Conservation (phyloP, 495 filamentous ascomycete genomes). For the Pseudevernia furfuracea region DNA sequence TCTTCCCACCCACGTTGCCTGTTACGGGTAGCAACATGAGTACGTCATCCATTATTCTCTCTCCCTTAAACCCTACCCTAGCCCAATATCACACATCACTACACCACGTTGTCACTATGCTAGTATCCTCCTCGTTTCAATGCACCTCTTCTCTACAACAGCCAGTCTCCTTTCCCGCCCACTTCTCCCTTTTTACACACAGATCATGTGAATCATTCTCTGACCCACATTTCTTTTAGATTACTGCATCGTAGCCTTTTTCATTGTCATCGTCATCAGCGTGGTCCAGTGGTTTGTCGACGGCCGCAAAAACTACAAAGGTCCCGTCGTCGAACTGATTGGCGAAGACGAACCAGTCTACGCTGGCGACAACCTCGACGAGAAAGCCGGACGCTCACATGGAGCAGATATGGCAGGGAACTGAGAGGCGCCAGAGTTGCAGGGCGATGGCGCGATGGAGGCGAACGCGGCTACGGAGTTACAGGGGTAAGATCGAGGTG, state of each 20-base stretch:
- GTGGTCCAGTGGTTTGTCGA: conserved; percentile 63
- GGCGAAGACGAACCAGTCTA: background rate
- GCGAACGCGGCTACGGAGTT: no score
- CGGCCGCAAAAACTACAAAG: conserved; percentile 62
- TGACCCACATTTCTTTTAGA: conserved; percentile 31
- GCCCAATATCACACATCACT: background rate
- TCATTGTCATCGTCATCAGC: conserved; percentile 58
- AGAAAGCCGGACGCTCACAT: background rate
- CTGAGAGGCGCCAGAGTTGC: no score
- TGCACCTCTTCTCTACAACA: background rate
- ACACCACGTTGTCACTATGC: background rate
- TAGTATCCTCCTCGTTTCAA: background rate
- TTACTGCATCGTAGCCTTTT: conserved; percentile 65
- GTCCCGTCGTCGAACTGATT: conserved; percentile 49
- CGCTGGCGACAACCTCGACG: background rate
- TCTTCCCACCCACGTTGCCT: conserved; percentile 63
- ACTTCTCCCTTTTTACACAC: no score
- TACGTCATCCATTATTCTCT: conserved; percentile 28
- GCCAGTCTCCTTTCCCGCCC: background rate
- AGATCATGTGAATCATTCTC: background rate
- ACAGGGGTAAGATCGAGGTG: no score
- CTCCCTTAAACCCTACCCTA: background rate
- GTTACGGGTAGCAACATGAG: conserved; percentile 66
- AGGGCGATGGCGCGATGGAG: no score
- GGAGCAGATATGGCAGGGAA: no score